phyloP scores from a whole-genome alignment of 345 rosid species.

The Salix brachista region DNA sequence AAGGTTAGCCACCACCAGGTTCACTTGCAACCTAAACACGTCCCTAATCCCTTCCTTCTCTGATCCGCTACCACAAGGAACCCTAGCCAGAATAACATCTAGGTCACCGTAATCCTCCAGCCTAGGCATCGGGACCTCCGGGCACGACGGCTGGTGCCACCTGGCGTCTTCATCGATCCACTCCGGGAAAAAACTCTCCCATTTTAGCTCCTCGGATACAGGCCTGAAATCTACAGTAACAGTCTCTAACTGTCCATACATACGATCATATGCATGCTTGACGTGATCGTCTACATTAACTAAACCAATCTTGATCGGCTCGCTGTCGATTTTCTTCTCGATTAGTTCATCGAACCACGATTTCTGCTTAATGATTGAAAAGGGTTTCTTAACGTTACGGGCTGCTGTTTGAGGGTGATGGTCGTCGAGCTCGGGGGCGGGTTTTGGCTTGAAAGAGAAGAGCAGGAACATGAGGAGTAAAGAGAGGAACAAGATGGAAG shows the following conservation, averaged over 20 bases:
- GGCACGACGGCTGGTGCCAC: slow-evolving; percentile 41
- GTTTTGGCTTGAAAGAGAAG: slow-evolving; percentile 25
- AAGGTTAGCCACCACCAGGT: slow-evolving; percentile 71
- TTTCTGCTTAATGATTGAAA: slow-evolving; percentile 1
- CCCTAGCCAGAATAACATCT: slow-evolving; percentile 59
- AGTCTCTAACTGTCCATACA: slow-evolving; percentile 15
- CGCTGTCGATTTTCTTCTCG: slow-evolving; percentile 19
- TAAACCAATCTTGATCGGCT: slow-evolving; percentile 48
- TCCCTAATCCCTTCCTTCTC: slow-evolving; percentile 50
- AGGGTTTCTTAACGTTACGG: background rate
- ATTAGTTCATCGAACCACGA: slow-evolving; percentile 43
- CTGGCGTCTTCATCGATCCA: slow-evolving; percentile 63
- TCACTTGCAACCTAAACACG: slow-evolving; percentile 68
- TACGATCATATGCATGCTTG: background rate
- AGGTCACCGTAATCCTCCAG: slow-evolving; percentile 42
- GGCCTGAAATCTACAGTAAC: slow-evolving; percentile 40
- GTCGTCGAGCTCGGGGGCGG: background rate
- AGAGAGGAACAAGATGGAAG: slow-evolving; percentile 44
- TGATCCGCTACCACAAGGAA: slow-evolving; percentile 43
- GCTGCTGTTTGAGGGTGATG: background rate
- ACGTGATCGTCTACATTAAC: slow-evolving; percentile 38
- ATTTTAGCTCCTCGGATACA: slow-evolving; percentile 29
- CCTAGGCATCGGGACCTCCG: slow-evolving; percentile 64
- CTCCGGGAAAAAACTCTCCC: slow-evolving; percentile 64
- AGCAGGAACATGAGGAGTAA: slow-evolving; percentile 30